Evolutionary conservation across 805 yeast genomes (phyloP).

Genomic region (Saccharomycopsis schoenii): DNA sequence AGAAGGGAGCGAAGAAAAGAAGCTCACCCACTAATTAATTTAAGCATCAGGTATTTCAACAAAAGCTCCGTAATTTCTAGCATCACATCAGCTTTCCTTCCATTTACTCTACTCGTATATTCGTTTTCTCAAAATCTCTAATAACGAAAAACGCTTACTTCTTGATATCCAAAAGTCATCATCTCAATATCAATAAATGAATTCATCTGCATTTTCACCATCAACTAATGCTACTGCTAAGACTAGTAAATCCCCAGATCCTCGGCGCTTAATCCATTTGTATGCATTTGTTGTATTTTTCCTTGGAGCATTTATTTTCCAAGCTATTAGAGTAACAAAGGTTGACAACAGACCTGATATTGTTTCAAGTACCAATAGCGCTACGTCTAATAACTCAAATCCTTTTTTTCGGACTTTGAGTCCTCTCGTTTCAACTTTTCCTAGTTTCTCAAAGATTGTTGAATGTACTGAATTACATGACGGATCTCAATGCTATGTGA

Average conservation of each 20-base stretch:
- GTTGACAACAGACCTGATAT: background rate
- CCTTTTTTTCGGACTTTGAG: background rate
- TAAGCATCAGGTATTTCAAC: constrained; percentile 40
- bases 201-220: background rate
- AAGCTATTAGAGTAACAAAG: background rate
- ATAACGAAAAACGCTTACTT: too few species aligned
- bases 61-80: constrained; percentile 29
- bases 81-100: background rate
- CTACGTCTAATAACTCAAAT: background rate
- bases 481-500: constrained; percentile 6
- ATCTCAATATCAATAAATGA: background rate
- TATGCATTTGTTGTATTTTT: background rate
- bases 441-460: constrained; percentile 3
- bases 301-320: background rate
- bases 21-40: constrained; percentile 31
- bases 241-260: background rate
- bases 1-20: constrained; percentile 38
- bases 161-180: background rate
- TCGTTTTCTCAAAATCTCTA: background rate
- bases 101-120: background rate
- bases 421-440: background rate
- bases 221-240: background rate
- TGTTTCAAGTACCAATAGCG: background rate
- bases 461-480: constrained; percentile 11
- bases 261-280: background rate